phyloP scores from a whole-genome alignment of 768 basidiomycete species.

The Tubosaeta sp. region DNA sequence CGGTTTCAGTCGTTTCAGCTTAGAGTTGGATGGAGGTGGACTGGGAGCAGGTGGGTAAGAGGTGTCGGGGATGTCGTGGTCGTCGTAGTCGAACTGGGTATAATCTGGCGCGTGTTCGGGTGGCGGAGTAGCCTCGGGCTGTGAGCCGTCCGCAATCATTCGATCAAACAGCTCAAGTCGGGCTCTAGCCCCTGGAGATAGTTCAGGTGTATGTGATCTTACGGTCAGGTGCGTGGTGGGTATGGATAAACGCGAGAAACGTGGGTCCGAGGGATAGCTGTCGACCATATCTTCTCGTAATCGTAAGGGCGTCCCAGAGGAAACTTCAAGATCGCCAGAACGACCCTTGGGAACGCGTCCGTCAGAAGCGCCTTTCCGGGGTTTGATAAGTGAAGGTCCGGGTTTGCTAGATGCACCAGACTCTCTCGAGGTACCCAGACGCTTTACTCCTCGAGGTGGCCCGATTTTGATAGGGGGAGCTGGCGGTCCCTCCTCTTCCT shows the following conservation, averaged over 20 bases:
- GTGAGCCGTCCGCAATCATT: constrained; percentile 13
- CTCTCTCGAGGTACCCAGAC: neutral
- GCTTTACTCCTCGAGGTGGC: constrained; percentile 24
- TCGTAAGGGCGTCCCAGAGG: neutral
- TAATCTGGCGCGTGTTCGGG: constrained; percentile 3
- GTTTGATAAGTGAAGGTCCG: neutral
- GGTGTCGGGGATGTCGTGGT: neutral
- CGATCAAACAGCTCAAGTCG: constrained; percentile 29
- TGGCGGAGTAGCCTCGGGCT: neutral
- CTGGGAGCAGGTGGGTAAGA: constrained; percentile 3
- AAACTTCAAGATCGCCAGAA: neutral
- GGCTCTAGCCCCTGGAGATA: constrained; percentile 26
- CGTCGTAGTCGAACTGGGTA: constrained; percentile 1
- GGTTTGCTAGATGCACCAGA: neutral
- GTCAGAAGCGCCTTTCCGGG: neutral
- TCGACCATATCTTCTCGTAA: neutral
- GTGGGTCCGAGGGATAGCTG: neutral
- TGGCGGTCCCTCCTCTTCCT: neutral
- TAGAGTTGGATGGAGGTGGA: constrained; percentile 3
- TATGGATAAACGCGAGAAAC: constrained; percentile 5
- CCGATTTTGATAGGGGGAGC: constrained; percentile 17
- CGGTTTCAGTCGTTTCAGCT: neutral
- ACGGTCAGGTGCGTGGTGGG: neutral
- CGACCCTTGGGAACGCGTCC: neutral
- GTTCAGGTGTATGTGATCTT: constrained; percentile 5